Base-by-base conservation (phyloP, 1,139 yeast species). In the Saccharomyces pastorianus region DNA sequence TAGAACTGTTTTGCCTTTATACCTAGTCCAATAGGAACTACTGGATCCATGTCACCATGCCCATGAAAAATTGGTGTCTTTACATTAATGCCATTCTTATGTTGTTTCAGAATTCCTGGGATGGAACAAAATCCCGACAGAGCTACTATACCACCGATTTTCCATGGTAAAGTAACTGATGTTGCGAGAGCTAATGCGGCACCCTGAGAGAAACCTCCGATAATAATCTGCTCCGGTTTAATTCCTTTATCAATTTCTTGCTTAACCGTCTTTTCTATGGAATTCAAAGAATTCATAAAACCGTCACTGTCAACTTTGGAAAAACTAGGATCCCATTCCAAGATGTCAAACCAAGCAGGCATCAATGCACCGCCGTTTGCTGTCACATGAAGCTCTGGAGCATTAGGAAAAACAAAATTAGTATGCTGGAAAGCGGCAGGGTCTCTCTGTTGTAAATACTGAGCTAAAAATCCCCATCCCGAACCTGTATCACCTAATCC, bases 141-240 rank as follows among this genome's bases (percentile, higher is more conserved):
- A 0, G 85, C 83, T 17, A 88, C 72, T 48, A 85, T 77, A 1
- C 96, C 99, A 13, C 88, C 99, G 26, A 91, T 73, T 63, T 84
- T 85, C 54, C 73, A 67, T 27, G 85, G 83, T 47, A 79, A 69
- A 1, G 72, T 65, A 1, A 76, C 71, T 7, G 78, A 71, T 9
- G 78, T 59, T 1, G 90, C 91, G 56, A 88, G 73, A 1, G 95
- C 73, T 11, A 91, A 61, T 0, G 96, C 93, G 51, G 90, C 96
- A 56, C 99, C 99, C 71, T 93, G 99, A 6, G 95, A 85, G 67
- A 93, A 93, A 0, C 99, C 99, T 38, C 98, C 98, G 58, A 93
- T 74, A 14, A 93, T 76, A 51, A 93, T 85, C 53, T 85, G 80
- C 42, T 85, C 83, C 0, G 90, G 73, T 1, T 84, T 80, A 42